Evolutionary conservation across 768 basidiomycete genomes (phyloP).

Genomic region (Phaffia tasmanica): DNA sequence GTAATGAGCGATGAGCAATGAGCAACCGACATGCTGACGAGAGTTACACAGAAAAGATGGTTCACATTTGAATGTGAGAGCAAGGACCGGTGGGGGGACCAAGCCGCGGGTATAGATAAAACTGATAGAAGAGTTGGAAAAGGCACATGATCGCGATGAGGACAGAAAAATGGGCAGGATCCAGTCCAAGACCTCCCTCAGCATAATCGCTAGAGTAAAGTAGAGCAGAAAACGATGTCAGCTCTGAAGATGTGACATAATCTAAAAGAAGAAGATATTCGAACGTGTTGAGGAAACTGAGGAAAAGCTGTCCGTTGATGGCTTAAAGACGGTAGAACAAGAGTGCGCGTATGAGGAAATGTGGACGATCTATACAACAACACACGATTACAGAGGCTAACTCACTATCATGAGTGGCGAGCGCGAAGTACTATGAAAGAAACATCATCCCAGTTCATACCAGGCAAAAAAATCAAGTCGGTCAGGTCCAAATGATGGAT

Average conservation of each 20-base stretch:
- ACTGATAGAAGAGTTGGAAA: slow-evolving; percentile 60
- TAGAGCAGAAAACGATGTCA: slow-evolving; percentile 1
- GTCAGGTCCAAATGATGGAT: too few species aligned
- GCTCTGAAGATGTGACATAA: slow-evolving; percentile 39
- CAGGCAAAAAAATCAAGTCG: too few species aligned
- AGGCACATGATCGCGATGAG: slow-evolving; percentile 79
- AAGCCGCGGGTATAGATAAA: slow-evolving; percentile 39
- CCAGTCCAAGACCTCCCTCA: slow-evolving; percentile 79
- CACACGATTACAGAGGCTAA: background rate
- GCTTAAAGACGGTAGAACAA: background rate
- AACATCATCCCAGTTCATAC: too few species aligned
- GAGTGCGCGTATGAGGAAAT: background rate
- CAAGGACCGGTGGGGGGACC: slow-evolving; percentile 39
- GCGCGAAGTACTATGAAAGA: slow-evolving; percentile 16
- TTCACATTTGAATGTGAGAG: slow-evolving; percentile 39
- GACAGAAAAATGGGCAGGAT: slow-evolving; percentile 83
- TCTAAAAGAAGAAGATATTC: background rate
- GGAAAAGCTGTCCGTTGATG: slow-evolving; percentile 23
- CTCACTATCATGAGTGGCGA: slow-evolving; percentile 22
- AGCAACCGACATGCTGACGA: slow-evolving; percentile 34
- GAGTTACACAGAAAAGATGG: background rate
- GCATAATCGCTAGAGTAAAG: slow-evolving; percentile 41
- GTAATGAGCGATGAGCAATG: slow-evolving; percentile 54
- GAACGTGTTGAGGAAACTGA: slow-evolving; percentile 22
- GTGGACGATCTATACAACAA: too few species aligned